These are phyloP conservation scores for Rubus idaeus DNA, from an alignment of 306 rosid genomes.

Conservation along the genomic window DNA sequence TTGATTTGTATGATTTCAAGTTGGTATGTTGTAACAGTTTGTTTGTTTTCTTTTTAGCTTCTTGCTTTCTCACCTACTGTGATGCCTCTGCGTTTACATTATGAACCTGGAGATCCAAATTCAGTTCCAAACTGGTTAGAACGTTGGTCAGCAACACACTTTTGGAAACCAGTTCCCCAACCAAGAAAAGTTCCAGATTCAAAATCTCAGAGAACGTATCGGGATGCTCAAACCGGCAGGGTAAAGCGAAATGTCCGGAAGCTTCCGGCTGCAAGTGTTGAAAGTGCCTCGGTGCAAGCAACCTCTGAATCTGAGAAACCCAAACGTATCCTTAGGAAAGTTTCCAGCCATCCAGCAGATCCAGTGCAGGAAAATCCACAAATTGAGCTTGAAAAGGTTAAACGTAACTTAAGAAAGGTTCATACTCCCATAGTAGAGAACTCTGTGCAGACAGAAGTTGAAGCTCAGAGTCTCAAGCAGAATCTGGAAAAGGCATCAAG, in stretches of 20 bases:
- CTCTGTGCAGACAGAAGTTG: slow-evolving; percentile 53
- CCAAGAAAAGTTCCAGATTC: slow-evolving; percentile 66
- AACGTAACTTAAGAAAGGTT: slow-evolving; percentile 89
- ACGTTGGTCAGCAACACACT: slow-evolving; percentile 74
- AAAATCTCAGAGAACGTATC: slow-evolving; percentile 62
- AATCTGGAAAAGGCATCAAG: slow-evolving; percentile 51
- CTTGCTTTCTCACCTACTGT: slow-evolving; percentile 62
- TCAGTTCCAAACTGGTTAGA: slow-evolving; percentile 81
- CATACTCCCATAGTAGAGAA: slow-evolving; percentile 78
- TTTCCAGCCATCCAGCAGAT: slow-evolving; percentile 59
- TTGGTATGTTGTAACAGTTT: slow-evolving; percentile 30
- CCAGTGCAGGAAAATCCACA: slow-evolving; percentile 80
- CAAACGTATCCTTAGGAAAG: slow-evolving; percentile 62
- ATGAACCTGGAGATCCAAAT: slow-evolving; percentile 71
- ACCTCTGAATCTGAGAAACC: slow-evolving; percentile 86
- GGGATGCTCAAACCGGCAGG: slow-evolving; percentile 66
- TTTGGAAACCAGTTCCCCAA: slow-evolving; percentile 84
- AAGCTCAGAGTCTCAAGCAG: slow-evolving; percentile 49
- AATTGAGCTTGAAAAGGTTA: slow-evolving; percentile 89
- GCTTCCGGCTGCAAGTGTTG: slow-evolving; percentile 54
- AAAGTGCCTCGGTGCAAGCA: slow-evolving; percentile 44
- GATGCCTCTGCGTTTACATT: slow-evolving; percentile 69
- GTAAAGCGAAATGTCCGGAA: slow-evolving; percentile 67
- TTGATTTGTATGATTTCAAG: not conserved
- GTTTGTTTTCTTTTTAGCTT: slow-evolving; percentile 58